A percentile compares a stretch with the other conserved stretches of the same genome.
These are phyloP conservation scores for Aspergillus candidus DNA, from an alignment of 2,329 filamentous ascomycete species.

Conservation along the genomic window DNA sequence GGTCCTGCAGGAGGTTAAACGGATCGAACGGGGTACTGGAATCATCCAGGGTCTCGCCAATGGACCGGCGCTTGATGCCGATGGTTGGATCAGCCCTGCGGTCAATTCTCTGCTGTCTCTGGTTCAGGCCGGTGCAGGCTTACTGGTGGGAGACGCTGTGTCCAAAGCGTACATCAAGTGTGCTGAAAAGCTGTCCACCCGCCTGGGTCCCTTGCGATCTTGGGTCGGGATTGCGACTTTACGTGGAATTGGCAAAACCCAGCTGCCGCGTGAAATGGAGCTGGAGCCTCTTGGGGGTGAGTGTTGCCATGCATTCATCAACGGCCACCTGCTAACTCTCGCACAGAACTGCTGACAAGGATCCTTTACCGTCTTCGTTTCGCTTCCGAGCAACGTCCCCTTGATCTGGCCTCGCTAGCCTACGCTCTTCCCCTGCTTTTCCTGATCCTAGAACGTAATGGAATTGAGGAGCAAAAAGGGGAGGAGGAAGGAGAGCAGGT, in stretches of 20 bases:
- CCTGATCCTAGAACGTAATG: conserved; percentile 69
- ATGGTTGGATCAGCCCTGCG: conserved; percentile 79
- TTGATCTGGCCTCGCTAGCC: conserved; percentile 79
- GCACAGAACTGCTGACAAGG: conserved; percentile 63
- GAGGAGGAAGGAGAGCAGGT: conserved; percentile 88
- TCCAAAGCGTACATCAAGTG: conserved; percentile 74
- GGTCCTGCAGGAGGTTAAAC: conserved; percentile 64
- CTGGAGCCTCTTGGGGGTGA: conserved; percentile 71
- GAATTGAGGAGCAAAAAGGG: conserved; percentile 55
- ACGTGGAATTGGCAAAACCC: conserved; percentile 66
- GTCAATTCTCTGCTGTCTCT: conserved; percentile 68
- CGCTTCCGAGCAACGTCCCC: conserved; percentile 85
- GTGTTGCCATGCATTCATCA: conserved; percentile 7
- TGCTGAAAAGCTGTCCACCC: conserved; percentile 64
- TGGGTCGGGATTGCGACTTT: conserved; percentile 87
- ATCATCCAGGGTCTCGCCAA: conserved; percentile 76
- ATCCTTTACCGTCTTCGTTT: conserved; percentile 87
- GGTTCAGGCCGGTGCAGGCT: conserved; percentile 65
- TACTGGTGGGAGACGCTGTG: conserved; percentile 74
- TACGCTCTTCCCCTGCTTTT: conserved; percentile 82
- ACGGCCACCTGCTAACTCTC: conserved; percentile 10
- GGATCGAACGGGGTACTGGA: conserved; percentile 74
- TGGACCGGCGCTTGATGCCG: conserved; percentile 82
- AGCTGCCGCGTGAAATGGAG: conserved; percentile 65
- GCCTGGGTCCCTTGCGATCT: conserved; percentile 68